These are phyloP conservation scores for Heliamphora pulchella DNA, from an alignment of 179 eudicot species.

Conservation along the genomic window DNA sequence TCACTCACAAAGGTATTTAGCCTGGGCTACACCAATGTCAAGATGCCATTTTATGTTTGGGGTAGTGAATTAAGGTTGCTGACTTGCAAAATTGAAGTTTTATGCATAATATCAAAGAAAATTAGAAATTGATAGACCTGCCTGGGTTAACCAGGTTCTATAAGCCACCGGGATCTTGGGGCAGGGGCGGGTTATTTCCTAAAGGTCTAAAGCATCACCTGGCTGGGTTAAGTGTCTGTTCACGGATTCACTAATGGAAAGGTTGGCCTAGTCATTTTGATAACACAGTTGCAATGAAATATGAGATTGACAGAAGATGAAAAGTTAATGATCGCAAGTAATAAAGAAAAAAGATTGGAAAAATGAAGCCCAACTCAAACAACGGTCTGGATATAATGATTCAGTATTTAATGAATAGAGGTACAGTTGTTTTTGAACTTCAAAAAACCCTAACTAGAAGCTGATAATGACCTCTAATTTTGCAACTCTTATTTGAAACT, in stretches of 20 bases:
- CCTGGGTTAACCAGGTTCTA: background rate
- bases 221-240: background rate
- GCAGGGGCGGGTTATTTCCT: background rate
- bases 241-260: background rate
- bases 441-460: background rate
- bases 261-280: background rate
- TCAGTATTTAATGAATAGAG: too few species aligned
- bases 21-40: background rate
- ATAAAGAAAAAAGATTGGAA: background rate
- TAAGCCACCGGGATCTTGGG: background rate
- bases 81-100: background rate
- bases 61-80: background rate
- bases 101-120: too few species aligned
- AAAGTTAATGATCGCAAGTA: background rate
- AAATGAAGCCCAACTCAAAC: background rate
- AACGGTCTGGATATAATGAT: background rate
- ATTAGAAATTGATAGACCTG: background rate
- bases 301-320: background rate
- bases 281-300: too few species aligned
- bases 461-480: background rate
- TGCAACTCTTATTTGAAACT: background rate
- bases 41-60: background rate
- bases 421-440: background rate
- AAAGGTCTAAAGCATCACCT: conserved; percentile 2
- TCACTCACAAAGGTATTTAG: background rate